Base-by-base conservation (phyloP, 2,329 filamentous ascomycete genomes). In the Diaporthe citrichinensis region DNA sequence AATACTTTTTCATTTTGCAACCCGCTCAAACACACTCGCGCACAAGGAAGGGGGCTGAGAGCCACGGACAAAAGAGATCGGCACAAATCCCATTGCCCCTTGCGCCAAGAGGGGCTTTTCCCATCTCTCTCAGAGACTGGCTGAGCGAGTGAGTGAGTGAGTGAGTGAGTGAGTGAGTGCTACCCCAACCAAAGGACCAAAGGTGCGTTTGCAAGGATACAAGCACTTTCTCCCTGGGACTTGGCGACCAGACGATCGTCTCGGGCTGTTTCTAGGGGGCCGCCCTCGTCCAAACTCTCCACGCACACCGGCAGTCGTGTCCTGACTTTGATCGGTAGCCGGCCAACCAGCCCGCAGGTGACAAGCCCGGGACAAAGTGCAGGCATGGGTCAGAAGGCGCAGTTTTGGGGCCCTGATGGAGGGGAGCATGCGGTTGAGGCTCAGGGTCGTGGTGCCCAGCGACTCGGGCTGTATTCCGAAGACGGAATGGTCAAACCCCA, bases 221-320 rank as follows among this genome's bases (percentile, higher is more conserved):
- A 68, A 68, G 65, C 65, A 53, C 31, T 39, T 53, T 28, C 31
- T 53, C 62, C 46, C 46, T 68, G 46, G 65, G 65, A 53, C 65
- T 68, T 68, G 65, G 65, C 65, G 65, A 68, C 65, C 65, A 68
- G 46, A 68, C 65, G 65, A 53, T 53, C 65, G 65, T 68, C 46
- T 68, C 46, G 65, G 65, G 23, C 65, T 68, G 65, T 68, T 53
- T 46, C 46, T 20, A 46, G 46, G 57, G 65, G 65, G 31, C 39
- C 15, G 65, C 46, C 14, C 65, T 68, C 65, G 65, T 68, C 65
- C 65, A 68, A 68, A 68, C 65, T 68, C 46, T 53, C 46, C 23
- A 68, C 65, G 46, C 65, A 53, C 65, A 39, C 65, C 65, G 65
- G 65, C 65, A 68, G 44, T 68, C 46, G 46, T 39, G 46, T 68